Evolutionary conservation across 305 asterid genomes (phyloP), one percentile per base, ranked within the genome.

Genomic region (Solanum chacoense): DNA sequence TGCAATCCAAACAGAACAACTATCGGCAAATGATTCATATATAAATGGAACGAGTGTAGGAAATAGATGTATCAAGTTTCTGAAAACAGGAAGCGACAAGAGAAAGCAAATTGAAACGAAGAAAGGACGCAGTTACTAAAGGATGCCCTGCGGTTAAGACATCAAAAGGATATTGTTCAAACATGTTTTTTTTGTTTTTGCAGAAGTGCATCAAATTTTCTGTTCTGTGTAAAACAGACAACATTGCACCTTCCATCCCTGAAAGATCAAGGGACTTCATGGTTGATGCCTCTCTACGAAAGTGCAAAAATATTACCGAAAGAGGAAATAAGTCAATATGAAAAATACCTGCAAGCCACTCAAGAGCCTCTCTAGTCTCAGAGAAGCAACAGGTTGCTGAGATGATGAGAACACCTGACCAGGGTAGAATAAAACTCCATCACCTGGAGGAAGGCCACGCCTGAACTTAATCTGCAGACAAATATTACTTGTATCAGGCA

Each of bases 361-460:
- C 88, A 95, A 91, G 84, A 97, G 99, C 87, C 99, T 94, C 94
- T 97, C 99, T 16, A 96, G 92, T 85, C 99, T 95, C 87, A 97
- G 89, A 3, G 99, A 97, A 91, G 99, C 98, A 90, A 95, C 98
- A 9, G 99, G 99, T 90, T 95, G 95, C 55, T 87, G 88, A 1
- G 99, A 97, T 87, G 98, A 93, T 42, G 99, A 96, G 94, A 97
- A 97, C 85, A 97, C 99, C 90, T 96, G 96, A 37, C 99, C 99
- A 24, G 99, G 99, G 91, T 97, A 97, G 90, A 93, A 97, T 90
- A 97, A 90, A 86, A 97, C 99, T 79, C 99, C 99, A 69, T 97
- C 99, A 67, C 99, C 99, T 1, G 99, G 99, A 88, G 99, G 99
- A 88, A 97, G 99, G 83, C 99, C 99, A 42, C 96, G 98, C 94